phyloP scores from a whole-genome alignment of 2,329 filamentous ascomycete genomes.

The Chaetomium olivaceum region DNA sequence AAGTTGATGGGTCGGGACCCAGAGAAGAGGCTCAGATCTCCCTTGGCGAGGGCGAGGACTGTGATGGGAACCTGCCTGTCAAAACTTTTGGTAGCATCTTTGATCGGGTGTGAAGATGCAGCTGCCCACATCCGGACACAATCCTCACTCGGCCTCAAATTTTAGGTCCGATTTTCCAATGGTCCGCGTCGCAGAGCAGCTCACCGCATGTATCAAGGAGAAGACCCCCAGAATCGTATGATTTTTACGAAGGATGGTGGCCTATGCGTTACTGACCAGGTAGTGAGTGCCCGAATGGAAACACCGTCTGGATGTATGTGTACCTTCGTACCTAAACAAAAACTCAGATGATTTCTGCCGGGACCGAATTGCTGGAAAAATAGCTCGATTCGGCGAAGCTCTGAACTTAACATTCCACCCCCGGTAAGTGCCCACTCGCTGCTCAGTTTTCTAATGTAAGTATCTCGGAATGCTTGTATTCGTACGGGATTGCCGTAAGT shows the following conservation, averaged over 20 bases:
- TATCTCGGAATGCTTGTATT: too few species aligned
- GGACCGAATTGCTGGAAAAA: neutral
- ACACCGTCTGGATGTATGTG: too few species aligned
- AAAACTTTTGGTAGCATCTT: neutral
- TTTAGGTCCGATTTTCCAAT: neutral
- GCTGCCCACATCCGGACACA: neutral
- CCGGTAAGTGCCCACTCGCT: neutral
- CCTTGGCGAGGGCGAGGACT: neutral
- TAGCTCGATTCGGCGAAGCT: neutral
- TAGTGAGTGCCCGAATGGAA: neutral
- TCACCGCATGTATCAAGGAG: neutral
- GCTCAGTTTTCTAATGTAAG: neutral
- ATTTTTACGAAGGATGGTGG: neutral
- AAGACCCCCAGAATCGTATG: neutral
- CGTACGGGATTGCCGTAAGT: neutral
- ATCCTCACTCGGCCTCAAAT: slow-evolving; percentile 1
- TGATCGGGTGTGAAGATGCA: neutral
- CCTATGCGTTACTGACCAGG: neutral
- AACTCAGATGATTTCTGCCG: neutral
- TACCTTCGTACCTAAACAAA: too few species aligned
- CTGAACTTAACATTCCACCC: neutral
- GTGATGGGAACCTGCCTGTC: neutral
- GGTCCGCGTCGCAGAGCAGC: neutral
- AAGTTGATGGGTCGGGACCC: neutral
- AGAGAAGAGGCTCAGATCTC: neutral